phyloP scores from a whole-genome alignment of 2,329 filamentous ascomycete species.

The Penicillium sp. region DNA sequence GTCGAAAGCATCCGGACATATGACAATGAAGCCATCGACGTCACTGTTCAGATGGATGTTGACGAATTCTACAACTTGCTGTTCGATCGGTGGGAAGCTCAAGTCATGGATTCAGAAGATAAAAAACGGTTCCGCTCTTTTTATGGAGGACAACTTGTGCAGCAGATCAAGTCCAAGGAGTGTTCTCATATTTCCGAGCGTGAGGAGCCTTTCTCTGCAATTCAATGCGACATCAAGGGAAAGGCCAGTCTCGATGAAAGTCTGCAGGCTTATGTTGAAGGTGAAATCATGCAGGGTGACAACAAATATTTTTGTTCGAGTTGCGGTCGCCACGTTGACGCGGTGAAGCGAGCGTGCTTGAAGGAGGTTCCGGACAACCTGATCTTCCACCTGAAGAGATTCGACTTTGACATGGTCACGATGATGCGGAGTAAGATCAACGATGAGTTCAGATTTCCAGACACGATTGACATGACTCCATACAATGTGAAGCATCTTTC shows the following conservation, averaged over 20 bases:
- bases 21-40: slow-evolving; percentile 75
- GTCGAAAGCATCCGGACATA: slow-evolving; percentile 74
- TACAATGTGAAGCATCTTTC: slow-evolving; percentile 85
- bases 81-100: slow-evolving; percentile 83
- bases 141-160: slow-evolving; percentile 85
- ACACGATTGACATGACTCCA: slow-evolving; percentile 74
- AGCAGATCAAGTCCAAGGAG: slow-evolving; percentile 92
- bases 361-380: slow-evolving; percentile 90
- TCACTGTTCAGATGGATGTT: slow-evolving; percentile 91
- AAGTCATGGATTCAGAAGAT: slow-evolving; percentile 61
- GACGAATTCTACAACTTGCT: slow-evolving; percentile 96
- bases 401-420: slow-evolving; percentile 52
- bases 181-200: slow-evolving; percentile 90
- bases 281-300: slow-evolving; percentile 93
- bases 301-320: slow-evolving; percentile 97
- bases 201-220: slow-evolving; percentile 84
- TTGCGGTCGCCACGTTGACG: slow-evolving; percentile 83
- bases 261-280: slow-evolving; percentile 88
- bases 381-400: slow-evolving; percentile 81
- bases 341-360: slow-evolving; percentile 86
- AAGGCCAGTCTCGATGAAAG: slow-evolving; percentile 80
- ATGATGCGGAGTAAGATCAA: slow-evolving; percentile 89
- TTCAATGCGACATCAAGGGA: slow-evolving; percentile 94
- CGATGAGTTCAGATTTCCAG: slow-evolving; percentile 84
- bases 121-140: slow-evolving; percentile 73